Percentiles rank a stretch among this genome's conserved stretches.
phyloP scores from a whole-genome alignment of 441 rosid genomes.

The Pelargonium australe region DNA sequence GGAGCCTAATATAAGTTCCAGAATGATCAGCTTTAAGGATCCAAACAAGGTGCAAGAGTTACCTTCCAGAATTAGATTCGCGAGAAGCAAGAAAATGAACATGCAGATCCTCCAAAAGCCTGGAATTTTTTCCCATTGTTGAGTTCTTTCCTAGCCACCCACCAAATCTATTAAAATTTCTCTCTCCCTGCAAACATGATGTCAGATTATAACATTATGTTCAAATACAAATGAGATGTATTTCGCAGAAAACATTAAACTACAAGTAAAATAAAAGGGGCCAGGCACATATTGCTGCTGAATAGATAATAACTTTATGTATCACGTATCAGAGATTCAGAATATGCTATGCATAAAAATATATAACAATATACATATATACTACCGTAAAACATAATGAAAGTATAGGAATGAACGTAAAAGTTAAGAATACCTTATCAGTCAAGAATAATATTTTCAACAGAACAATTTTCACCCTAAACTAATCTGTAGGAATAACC shows the following conservation, averaged over 20 bases:
- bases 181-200: constrained; percentile 66
- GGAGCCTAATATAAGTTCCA: background rate
- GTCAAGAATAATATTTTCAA: too few species aligned
- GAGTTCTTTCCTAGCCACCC: constrained; percentile 98
- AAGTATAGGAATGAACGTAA: too few species aligned
- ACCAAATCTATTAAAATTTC: constrained; percentile 89
- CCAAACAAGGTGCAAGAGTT: constrained; percentile 15
- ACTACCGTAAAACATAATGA: background rate
- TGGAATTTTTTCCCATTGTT: constrained; percentile 62
- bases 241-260: background rate
- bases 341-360: background rate
- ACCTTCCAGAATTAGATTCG: constrained; percentile 78
- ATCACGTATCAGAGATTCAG: background rate
- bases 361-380: background rate
- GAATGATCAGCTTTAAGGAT: background rate
- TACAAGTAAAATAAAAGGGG: too few species aligned
- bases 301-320: background rate
- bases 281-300: too few species aligned
- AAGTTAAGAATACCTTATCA: too few species aligned
- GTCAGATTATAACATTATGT: background rate
- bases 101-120: constrained; percentile 92
- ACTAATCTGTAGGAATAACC: too few species aligned
- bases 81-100: constrained; percentile 93
- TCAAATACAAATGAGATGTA: background rate
- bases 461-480: too few species aligned